These are phyloP conservation scores for Nemania diffusa DNA, from an alignment of 2,329 filamentous ascomycete genomes.

Conservation along the genomic window DNA sequence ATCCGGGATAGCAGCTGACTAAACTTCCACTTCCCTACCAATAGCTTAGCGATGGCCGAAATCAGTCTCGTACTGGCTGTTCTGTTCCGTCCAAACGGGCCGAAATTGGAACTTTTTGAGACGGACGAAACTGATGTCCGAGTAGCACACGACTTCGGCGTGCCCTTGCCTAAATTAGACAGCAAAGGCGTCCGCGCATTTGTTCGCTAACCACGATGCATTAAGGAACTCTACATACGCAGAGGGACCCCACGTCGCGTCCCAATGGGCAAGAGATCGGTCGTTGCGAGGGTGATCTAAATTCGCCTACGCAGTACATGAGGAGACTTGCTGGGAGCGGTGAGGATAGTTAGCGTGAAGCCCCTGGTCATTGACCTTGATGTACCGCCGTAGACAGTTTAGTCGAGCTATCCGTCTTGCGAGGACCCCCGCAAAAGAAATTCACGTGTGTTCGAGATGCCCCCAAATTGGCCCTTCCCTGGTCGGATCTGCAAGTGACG, in stretches of 20 bases:
- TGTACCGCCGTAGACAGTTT: conserved; percentile 12
- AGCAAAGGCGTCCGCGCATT: conserved; percentile 32
- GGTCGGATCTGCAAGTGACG: conserved; percentile 23
- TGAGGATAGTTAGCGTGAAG: conserved; percentile 26
- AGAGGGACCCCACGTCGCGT: background rate
- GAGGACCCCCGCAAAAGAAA: conserved; percentile 13
- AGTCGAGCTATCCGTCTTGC: conserved; percentile 12
- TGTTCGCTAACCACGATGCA: conserved; percentile 19
- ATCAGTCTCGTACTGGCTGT: conserved; percentile 32
- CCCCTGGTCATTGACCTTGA: conserved; percentile 15
- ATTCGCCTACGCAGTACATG: conserved; percentile 5
- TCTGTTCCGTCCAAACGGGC: conserved; percentile 35
- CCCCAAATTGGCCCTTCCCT: conserved; percentile 24
- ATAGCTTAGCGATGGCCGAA: conserved; percentile 33
- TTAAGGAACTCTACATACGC: background rate
- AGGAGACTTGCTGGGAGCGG: conserved; percentile 21
- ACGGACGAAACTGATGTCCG: conserved; percentile 35
- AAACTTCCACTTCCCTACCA: background rate
- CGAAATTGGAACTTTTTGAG: conserved; percentile 31
- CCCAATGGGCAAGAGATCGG: conserved; percentile 8
- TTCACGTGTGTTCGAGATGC: conserved; percentile 1
- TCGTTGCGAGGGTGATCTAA: conserved; percentile 1
- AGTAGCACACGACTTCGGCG: conserved; percentile 32
- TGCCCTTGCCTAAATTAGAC: conserved; percentile 31
- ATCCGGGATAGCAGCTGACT: background rate